phyloP scores from a whole-genome alignment of 306 rosid genomes.

The Coriaria nepalensis region DNA sequence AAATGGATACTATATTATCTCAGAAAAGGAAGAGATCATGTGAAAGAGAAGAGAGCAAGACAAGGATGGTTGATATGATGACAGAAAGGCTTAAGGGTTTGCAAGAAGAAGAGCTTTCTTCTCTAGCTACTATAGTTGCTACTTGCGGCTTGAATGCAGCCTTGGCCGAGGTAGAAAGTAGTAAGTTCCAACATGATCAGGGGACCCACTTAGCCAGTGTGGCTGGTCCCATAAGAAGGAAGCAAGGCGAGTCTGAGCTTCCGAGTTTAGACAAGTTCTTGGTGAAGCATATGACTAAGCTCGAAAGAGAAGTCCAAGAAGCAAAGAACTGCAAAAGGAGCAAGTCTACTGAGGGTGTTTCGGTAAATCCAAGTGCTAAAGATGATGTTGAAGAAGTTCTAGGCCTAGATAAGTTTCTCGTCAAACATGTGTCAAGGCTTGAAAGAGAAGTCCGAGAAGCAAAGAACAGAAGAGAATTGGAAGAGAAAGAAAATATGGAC shows the following conservation, averaged over 20 bases:
- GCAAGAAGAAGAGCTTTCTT: slow-evolving; percentile 77
- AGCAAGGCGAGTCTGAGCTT: slow-evolving; percentile 41
- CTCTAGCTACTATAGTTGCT: slow-evolving; percentile 89
- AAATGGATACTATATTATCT: background rate
- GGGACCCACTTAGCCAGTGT: slow-evolving; percentile 28
- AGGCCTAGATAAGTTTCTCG: slow-evolving; percentile 64
- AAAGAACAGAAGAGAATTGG: slow-evolving; percentile 35
- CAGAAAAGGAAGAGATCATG: slow-evolving; percentile 31
- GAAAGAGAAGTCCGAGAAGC: slow-evolving; percentile 85
- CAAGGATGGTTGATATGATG: slow-evolving; percentile 57
- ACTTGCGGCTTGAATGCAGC: slow-evolving; percentile 84
- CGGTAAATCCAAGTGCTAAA: slow-evolving; percentile 19
- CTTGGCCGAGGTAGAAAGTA: slow-evolving; percentile 54
- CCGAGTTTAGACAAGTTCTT: slow-evolving; percentile 85
- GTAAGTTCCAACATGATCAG: slow-evolving; percentile 32
- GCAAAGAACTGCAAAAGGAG: slow-evolving; percentile 48
- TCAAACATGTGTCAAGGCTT: slow-evolving; percentile 67
- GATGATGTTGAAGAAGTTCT: slow-evolving; percentile 41
- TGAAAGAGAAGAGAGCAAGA: slow-evolving; percentile 28
- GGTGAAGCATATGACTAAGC: slow-evolving; percentile 72
- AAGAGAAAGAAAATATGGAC: slow-evolving; percentile 47
- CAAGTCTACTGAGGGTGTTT: slow-evolving; percentile 19
- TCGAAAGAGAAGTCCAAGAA: slow-evolving; percentile 76
- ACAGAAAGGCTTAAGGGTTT: slow-evolving; percentile 69
- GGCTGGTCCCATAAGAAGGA: slow-evolving; percentile 21